Evolutionary conservation across 495 filamentous ascomycete genomes (phyloP).

Genomic region (Trichoderma erinaceum): DNA sequence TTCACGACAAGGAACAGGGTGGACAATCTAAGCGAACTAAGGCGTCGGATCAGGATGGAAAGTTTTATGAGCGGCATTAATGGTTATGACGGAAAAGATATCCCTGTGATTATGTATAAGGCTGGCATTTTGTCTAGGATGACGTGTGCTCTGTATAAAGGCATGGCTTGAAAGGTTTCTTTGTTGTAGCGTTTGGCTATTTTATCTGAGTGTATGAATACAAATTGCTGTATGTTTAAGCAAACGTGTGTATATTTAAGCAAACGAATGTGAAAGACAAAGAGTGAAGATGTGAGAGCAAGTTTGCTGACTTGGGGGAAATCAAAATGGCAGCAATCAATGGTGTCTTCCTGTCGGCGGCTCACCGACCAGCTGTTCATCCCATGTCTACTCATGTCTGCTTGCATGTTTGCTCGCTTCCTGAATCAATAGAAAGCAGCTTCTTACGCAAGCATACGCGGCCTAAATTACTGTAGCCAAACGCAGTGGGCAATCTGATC

Average conservation of each 20-base stretch:
- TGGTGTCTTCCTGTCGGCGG: background rate
- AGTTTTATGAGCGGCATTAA: slow-evolving; percentile 3
- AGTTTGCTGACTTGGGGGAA: background rate
- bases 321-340: background rate
- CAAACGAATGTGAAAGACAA: too few species aligned
- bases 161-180: background rate
- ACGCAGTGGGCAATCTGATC: background rate
- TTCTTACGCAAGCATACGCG: background rate
- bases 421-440: background rate
- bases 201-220: background rate
- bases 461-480: background rate
- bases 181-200: background rate
- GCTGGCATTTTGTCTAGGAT: slow-evolving; percentile 2
- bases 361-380: background rate
- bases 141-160: background rate
- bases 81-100: slow-evolving; percentile 13
- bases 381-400: background rate
- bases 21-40: background rate
- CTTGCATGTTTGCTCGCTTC: background rate
- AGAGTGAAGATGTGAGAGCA: background rate
- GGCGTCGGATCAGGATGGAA: background rate
- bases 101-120: slow-evolving; percentile 4
- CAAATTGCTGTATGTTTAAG: background rate
- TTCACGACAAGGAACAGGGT: background rate
- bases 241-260: background rate